Evolutionary conservation across 768 basidiomycete genomes (phyloP).

Genomic region (Boletellus ananiceps): DNA sequence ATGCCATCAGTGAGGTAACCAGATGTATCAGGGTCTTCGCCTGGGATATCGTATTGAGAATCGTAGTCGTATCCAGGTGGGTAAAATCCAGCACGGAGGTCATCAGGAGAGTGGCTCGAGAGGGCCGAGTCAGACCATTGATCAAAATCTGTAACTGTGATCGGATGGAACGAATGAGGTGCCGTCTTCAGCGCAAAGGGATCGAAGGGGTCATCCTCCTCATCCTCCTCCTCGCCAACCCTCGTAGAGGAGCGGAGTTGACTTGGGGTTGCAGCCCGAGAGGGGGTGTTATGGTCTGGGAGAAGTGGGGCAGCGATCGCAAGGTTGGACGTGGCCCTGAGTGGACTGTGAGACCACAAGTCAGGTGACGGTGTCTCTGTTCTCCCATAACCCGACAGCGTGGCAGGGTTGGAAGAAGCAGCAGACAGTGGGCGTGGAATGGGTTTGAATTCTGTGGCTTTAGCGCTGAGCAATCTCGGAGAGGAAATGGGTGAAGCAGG

Average conservation of each 20-base stretch:
- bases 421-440: slow-evolving; percentile 77
- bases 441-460: slow-evolving; percentile 86
- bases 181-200: slow-evolving; percentile 50
- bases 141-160: slow-evolving; percentile 61
- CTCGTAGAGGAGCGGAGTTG: slow-evolving; percentile 64
- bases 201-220: slow-evolving; percentile 87
- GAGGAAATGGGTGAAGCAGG: slow-evolving; percentile 83
- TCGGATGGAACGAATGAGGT: slow-evolving; percentile 58
- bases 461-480: slow-evolving; percentile 82
- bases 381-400: slow-evolving; percentile 44
- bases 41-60: slow-evolving; percentile 27
- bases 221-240: slow-evolving; percentile 59
- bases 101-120: slow-evolving; percentile 51
- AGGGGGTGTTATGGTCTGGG: slow-evolving; percentile 53
- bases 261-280: slow-evolving; percentile 63
- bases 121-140: slow-evolving; percentile 51
- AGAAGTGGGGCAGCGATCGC: slow-evolving; percentile 89
- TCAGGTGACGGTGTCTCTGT: slow-evolving; percentile 87
- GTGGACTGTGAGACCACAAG: slow-evolving; percentile 74
- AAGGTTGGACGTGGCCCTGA: slow-evolving; percentile 73
- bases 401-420: slow-evolving; percentile 50
- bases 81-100: slow-evolving; percentile 35
- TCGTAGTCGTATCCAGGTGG: slow-evolving; percentile 30
- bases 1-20: slow-evolving; percentile 82
- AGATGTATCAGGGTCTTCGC: slow-evolving; percentile 47